A percentile compares a stretch with the other conserved stretches of the same genome.
These are phyloP conservation scores for Trichophaea hybrida DNA, from an alignment of 2,329 filamentous ascomycete genomes.

Conservation along the genomic window DNA sequence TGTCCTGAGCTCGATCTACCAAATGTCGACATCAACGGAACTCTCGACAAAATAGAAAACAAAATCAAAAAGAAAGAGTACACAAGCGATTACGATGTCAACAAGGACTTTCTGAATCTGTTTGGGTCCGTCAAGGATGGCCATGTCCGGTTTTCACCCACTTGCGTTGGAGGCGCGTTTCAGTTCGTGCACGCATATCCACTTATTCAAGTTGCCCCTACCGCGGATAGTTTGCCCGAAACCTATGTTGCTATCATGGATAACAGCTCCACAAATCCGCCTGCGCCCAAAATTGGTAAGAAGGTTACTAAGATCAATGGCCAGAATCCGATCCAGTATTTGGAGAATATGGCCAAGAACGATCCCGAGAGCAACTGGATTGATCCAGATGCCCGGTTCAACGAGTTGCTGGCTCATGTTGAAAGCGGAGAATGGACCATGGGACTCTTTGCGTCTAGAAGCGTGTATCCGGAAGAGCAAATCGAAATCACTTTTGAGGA, in stretches of 20 bases:
- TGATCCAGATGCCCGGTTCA: constrained; percentile 19
- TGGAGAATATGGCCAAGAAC: constrained; percentile 28
- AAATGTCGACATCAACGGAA: constrained; percentile 29
- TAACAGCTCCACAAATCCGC: neutral
- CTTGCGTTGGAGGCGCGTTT: constrained; percentile 29
- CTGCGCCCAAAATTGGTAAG: constrained; percentile 22
- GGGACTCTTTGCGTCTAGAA: constrained; percentile 10
- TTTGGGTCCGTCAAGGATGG: constrained; percentile 30
- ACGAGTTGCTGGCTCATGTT: constrained; percentile 10
- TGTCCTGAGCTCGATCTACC: constrained; percentile 28
- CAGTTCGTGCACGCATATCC: constrained; percentile 25
- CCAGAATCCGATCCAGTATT: constrained; percentile 24
- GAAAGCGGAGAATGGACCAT: neutral
- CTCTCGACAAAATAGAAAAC: constrained; percentile 27
- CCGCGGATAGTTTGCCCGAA: constrained; percentile 30
- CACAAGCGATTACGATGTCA: constrained; percentile 32
- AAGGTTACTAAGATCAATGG: constrained; percentile 29
- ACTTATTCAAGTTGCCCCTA: constrained; percentile 29
- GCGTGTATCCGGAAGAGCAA: constrained; percentile 26
- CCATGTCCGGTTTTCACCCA: constrained; percentile 29
- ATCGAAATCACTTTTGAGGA: constrained; percentile 29
- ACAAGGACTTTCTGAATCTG: constrained; percentile 30
- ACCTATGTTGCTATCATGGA: constrained; percentile 28
- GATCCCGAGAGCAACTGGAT: constrained; percentile 14
- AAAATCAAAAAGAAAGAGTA: constrained; percentile 28